Conservation (phyloP, 202 grass and related monocot species). For the Dendrocalamus latiflorus region DNA sequence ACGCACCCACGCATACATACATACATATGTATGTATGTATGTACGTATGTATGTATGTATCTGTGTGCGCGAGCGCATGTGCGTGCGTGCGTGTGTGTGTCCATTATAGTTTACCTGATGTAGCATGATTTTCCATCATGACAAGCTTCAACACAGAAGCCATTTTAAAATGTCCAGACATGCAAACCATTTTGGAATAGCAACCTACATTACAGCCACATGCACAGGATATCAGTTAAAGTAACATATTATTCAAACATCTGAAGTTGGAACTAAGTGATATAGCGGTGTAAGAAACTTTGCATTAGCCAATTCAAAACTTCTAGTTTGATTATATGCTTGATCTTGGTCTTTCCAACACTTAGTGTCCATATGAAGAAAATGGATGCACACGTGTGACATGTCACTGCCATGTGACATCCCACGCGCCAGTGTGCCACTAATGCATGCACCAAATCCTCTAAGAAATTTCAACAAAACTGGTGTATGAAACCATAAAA, state of each 20-base stretch:
- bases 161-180: constrained; percentile 86
- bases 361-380: background rate
- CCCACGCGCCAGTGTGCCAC: constrained; percentile 4
- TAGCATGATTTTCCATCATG: constrained; percentile 60
- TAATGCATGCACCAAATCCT: background rate
- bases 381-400: background rate
- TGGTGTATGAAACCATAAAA: background rate
- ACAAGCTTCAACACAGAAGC: constrained; percentile 77
- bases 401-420: background rate
- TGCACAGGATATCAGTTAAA: constrained; percentile 3
- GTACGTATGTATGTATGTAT: too few species aligned
- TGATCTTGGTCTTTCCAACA: background rate
- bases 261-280: background rate
- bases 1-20: too few species aligned
- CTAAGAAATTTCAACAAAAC: background rate
- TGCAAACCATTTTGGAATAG: constrained; percentile 88
- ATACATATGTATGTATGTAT: too few species aligned
- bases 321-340: background rate
- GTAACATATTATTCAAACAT: background rate
- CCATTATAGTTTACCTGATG: constrained; percentile 41
- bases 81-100: too few species aligned
- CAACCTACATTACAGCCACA: constrained; percentile 46
- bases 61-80: too few species aligned
- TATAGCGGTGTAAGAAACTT: background rate
- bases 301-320: background rate